Base-by-base conservation (phyloP, 805 yeast genomes). In the Wickerhamomyces kurtzmanii region DNA sequence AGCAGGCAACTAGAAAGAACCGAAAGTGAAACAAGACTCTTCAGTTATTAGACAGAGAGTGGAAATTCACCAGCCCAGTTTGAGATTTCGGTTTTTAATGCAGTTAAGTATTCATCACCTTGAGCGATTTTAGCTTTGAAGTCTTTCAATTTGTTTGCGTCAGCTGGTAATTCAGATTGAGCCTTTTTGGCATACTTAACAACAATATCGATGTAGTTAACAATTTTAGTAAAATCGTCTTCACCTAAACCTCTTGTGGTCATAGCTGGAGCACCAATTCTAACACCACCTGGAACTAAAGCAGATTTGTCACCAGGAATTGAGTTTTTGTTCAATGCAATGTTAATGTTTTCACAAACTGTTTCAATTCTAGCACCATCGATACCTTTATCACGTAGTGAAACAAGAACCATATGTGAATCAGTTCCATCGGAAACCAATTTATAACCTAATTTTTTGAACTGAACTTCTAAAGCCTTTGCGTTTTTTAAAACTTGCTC, bases 221-320 rank as follows among this genome's bases (percentile, higher is more conserved):
- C 89, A 32, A 89, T 91, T 51, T 70, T 68, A 37, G 65, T 75
- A 51, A 89, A 89, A 47, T 89, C 97, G 31, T 61, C 68, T 36
- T 67, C 70, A 29, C 72, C 72, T 50, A 89, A 79, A 26, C 96
- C 96, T 65, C 98, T 78, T 29, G 96, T 85, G 31, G 96, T 80
- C 97, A 89, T 89, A 26, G 97, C 97, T 33, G 98, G 98, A 12
- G 97, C 83, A 46, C 98, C 98, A 36, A 89, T 80, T 66, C 98
- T 81, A 40, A 89, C 65, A 45, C 98, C 98, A 36, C 93, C 84
- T 49, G 98, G 98, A 53, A 83, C 85, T 36, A 89, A 68, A 19
- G 98, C 98, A 24, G 95, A 83, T 58, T 75, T 80, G 60, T 89
- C 98, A 47, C 95, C 94, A 35, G 96, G 96, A 41, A 89, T 82